Evolutionary conservation across 2,329 filamentous ascomycete species (phyloP), one percentile per base, ranked within the genome.

Genomic region (Stagonosporopsis vannaccii): DNA sequence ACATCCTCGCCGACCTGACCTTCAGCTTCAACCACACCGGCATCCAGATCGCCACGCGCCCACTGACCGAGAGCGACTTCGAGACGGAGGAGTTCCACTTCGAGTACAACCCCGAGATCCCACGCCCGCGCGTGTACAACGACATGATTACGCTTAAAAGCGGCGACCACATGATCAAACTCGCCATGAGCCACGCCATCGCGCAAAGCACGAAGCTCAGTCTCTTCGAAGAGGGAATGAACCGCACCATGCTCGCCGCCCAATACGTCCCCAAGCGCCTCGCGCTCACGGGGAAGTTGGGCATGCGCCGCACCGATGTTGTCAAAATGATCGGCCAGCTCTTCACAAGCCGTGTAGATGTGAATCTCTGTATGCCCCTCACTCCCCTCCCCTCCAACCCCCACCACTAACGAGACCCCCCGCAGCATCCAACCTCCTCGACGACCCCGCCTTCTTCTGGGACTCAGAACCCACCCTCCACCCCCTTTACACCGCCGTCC

Each of bases 61-160:
- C 93, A 0, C 81, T 97, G 20, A 87, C 91, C 52, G 91, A 97
- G 75, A 89, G 89, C 62, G 93, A 98, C 72, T 97, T 96, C 66
- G 95, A 99, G 79, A 99, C 90, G 0, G 95, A 99, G 73, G 94
- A 98, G 72, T 97, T 99, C 69, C 94, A 99, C 73, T 99, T 99
- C 72, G 93, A 98, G 76, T 99, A 99, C 80, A 96, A 91, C 68
- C 85, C 87, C 0, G 85, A 91, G 55, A 92, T 95, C 30, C 89
- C 92, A 60, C 86, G 93, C 45, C 95, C 95, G 4, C 86, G 95
- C 53, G 90, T 99, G 26, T 99, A 96, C 80, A 98, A 99, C 78
- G 95, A 99, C 76, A 99, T 99, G 95, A 98, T 99, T 68, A 99
- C 95, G 0, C 81, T 99, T 40, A 85, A 96, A 60, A 96, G 92